A percentile compares a stretch with the other conserved stretches of the same genome.
Evolutionary conservation across 495 filamentous ascomycete genomes (phyloP).

Genomic region (Neurospora africana): DNA sequence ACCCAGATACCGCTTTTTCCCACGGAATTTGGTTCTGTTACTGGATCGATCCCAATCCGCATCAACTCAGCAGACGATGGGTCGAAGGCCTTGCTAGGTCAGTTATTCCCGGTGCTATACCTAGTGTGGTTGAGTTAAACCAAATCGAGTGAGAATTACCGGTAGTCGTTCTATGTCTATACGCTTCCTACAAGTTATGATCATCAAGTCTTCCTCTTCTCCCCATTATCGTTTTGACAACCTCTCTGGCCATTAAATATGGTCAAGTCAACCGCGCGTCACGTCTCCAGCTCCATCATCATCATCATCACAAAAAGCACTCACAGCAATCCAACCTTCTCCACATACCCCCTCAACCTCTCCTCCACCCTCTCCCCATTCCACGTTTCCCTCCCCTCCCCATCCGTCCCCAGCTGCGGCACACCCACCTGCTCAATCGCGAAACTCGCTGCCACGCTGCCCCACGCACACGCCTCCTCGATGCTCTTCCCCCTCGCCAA

Average conservation of each 20-base stretch:
- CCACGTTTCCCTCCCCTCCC: conserved; percentile 59
- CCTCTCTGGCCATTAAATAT: not conserved
- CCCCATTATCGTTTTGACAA: not conserved
- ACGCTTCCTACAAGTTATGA: not conserved
- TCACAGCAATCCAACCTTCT: conserved; percentile 3
- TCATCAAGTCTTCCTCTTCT: not conserved
- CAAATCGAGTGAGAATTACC: too few relatives aligned
- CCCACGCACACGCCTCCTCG: conserved; percentile 63
- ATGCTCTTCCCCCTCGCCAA: conserved; percentile 53
- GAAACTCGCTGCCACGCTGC: conserved; percentile 80
- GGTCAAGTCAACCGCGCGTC: not conserved
- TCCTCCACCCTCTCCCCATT: conserved; percentile 52
- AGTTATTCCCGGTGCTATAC: too few relatives aligned
- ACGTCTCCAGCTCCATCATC: not conserved
- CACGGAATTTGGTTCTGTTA: too few relatives aligned
- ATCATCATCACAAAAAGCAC: not conserved
- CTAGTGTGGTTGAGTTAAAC: too few relatives aligned
- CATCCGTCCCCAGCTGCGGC: conserved; percentile 46
- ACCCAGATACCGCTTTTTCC: not conserved
- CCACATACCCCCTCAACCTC: conserved; percentile 42
- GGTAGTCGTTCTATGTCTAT: not conserved
- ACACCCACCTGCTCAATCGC: conserved; percentile 90
- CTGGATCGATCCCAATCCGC: too few relatives aligned
- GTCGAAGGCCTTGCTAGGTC: too few relatives aligned
- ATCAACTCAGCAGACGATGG: too few relatives aligned